A percentile compares a stretch with the other conserved stretches of the same genome.
Conservation (phyloP, 345 rosid genomes). For the Capsella bursapastoris region DNA sequence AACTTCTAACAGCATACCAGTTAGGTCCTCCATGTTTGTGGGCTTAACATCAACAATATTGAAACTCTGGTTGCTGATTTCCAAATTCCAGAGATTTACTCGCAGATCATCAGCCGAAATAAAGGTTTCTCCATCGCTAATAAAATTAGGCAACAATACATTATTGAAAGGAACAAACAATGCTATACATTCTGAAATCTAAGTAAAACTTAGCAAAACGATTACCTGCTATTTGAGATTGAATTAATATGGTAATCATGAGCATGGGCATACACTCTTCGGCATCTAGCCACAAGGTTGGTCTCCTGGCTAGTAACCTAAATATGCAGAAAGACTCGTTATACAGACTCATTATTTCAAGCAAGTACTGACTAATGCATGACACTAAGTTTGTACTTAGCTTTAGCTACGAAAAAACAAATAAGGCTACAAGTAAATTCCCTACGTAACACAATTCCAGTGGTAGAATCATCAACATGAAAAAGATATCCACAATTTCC, state of each 20-base stretch:
- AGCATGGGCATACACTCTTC: conserved; percentile 99
- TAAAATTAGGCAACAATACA: conserved; percentile 20
- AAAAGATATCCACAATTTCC: conserved; percentile 13
- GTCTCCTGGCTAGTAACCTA: conserved; percentile 69
- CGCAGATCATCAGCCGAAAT: conserved; percentile 99
- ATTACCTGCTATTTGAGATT: conserved; percentile 86
- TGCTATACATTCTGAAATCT: conserved; percentile 9
- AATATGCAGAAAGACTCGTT: conserved; percentile 25
- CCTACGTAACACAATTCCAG: conserved; percentile 18
- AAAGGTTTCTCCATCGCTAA: conserved; percentile 95
- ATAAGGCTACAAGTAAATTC: conserved; percentile 3
- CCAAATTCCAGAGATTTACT: conserved; percentile 99
- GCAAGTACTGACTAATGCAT: background rate
- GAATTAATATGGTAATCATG: conserved; percentile 92
- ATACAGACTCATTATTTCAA: conserved; percentile 23
- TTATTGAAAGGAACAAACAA: conserved; percentile 20
- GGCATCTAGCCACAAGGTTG: conserved; percentile 85
- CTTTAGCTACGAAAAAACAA: conserved; percentile 9
- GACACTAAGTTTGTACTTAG: conserved; percentile 3
- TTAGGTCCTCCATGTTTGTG: conserved; percentile 98
- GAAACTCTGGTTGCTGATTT: conserved; percentile 96
- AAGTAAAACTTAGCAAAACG: conserved; percentile 4
- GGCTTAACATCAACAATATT: conserved; percentile 99
- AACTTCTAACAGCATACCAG: conserved; percentile 57
- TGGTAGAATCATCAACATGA: background rate